Evolutionary conservation across 345 rosid genomes (phyloP), one percentile per base, ranked within the genome.

Genomic region (Fremontodendron californicum): DNA sequence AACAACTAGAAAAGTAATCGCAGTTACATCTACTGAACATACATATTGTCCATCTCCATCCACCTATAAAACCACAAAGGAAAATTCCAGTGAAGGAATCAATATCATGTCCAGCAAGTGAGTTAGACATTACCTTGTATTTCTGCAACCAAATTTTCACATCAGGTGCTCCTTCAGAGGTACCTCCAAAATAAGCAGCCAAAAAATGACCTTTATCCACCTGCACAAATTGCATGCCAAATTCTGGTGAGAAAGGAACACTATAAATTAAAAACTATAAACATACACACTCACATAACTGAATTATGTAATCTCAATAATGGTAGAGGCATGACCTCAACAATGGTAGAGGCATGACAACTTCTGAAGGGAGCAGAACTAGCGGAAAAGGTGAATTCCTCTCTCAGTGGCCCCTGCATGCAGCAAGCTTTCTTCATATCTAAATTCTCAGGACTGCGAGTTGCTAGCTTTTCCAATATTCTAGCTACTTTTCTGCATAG

Each of bases 291-390:
- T 3, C 35, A 33, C 35, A 33, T 33, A 33, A 33, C 35, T 51
- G 55, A 51, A 51, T 6, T 51, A 19, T 9, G n/a, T 10, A n/a
- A 54, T 35, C 64, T 60, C 64, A 29, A 60, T 35, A 27, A 60
- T 60, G 64, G 64, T 60, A 29, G 64, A 60, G 64, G 66, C 39
- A 13, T 61, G 9, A 91, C 97, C 95, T 91, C 95, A 8, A 89
- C 93, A 55, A 93, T 90, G 81, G 95, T 94, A 48, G 97, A 93
- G 21, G 98, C 96, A 82, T 93, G 98, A 66, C 97, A 96, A 83
- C 83, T 93, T 75, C 88, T 86, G 81, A 93, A 96, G n/a, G 98
- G 94, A 82, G 89, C 90, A 76, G 96, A 90, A 76, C 77, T 79
- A 75, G 87, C 86, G 23, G 87, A 83, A 80, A 88, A 90, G 45